A percentile compares a stretch with the other conserved stretches of the same genome.
Conservation (phyloP, 495 filamentous ascomycete species). For the Letharia columbiana region DNA sequence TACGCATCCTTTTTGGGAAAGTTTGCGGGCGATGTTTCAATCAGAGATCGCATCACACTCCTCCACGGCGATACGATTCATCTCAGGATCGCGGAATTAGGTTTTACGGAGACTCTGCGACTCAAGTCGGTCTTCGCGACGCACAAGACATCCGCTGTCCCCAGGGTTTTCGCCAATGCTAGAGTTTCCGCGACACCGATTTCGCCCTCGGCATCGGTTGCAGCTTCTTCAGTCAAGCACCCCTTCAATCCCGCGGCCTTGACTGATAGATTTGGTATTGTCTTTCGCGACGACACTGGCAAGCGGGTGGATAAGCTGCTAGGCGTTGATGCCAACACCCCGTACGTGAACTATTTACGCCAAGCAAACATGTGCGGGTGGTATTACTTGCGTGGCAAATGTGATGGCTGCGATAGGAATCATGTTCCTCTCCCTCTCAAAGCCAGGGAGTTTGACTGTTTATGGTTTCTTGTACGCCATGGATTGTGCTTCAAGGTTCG, state of each 20-base stretch:
- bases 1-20: slow-evolving; percentile 39
- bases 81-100: slow-evolving; percentile 8
- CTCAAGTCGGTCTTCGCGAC: slow-evolving; percentile 16
- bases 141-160: background rate
- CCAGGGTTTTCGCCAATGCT: background rate
- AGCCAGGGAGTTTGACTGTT: slow-evolving; percentile 13
- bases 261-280: slow-evolving; percentile 11
- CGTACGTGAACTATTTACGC: slow-evolving; percentile 3
- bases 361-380: slow-evolving; percentile 13
- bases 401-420: slow-evolving; percentile 15
- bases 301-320: slow-evolving; percentile 17
- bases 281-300: slow-evolving; percentile 7
- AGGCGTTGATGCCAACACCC: background rate
- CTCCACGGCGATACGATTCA: slow-evolving; percentile 3
- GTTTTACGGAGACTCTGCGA: slow-evolving; percentile 5
- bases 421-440: slow-evolving; percentile 9
- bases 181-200: background rate
- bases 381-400: slow-evolving; percentile 18
- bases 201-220: background rate
- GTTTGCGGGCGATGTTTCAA: slow-evolving; percentile 19
- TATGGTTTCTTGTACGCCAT: slow-evolving; percentile 13
- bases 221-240: background rate
- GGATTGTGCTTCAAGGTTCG: slow-evolving; percentile 13
- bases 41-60: slow-evolving; percentile 17
- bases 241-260: slow-evolving; percentile 3